A percentile compares a stretch with the other conserved stretches of the same genome.
Evolutionary conservation across 768 basidiomycete species (phyloP).

Genomic region (Phylloporus scabripes): DNA sequence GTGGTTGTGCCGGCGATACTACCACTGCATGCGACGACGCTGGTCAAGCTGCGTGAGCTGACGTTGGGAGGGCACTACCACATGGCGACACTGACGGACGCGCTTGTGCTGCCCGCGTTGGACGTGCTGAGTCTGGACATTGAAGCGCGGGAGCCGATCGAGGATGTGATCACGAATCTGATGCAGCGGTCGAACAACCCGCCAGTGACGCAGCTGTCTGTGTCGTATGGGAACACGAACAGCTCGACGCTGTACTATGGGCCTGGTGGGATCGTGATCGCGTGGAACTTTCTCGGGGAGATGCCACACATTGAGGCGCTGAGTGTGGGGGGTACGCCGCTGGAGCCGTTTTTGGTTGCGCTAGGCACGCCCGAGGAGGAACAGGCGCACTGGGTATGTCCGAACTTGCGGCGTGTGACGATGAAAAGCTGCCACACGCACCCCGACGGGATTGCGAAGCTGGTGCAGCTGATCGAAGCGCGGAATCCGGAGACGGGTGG

Average conservation of each 20-base stretch:
- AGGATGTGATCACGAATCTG: constrained; percentile 61
- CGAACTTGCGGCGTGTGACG: constrained; percentile 52
- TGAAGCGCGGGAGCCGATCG: constrained; percentile 69
- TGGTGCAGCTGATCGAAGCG: constrained; percentile 67
- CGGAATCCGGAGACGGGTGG: constrained; percentile 53
- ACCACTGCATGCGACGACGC: constrained; percentile 49
- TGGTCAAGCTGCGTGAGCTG: constrained; percentile 50
- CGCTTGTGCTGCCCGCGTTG: constrained; percentile 53
- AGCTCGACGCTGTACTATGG: constrained; percentile 51
- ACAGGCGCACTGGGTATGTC: constrained; percentile 54
- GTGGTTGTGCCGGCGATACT: constrained; percentile 50
- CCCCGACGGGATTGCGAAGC: constrained; percentile 57
- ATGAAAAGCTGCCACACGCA: constrained; percentile 63
- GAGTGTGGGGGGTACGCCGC: constrained; percentile 56
- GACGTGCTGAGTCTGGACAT: constrained; percentile 62
- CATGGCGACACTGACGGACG: constrained; percentile 56
- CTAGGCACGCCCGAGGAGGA: constrained; percentile 61
- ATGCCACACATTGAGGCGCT: constrained; percentile 54
- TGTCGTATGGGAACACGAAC: constrained; percentile 48
- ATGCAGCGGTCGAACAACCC: constrained; percentile 57
- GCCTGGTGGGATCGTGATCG: constrained; percentile 51
- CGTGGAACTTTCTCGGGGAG: constrained; percentile 63
- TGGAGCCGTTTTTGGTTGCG: constrained; percentile 57
- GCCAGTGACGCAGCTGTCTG: constrained; percentile 51
- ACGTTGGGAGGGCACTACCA: constrained; percentile 64